Evolutionary conservation across 1,139 yeast species (phyloP).

Genomic region (Yamadazyma jaroonii): DNA sequence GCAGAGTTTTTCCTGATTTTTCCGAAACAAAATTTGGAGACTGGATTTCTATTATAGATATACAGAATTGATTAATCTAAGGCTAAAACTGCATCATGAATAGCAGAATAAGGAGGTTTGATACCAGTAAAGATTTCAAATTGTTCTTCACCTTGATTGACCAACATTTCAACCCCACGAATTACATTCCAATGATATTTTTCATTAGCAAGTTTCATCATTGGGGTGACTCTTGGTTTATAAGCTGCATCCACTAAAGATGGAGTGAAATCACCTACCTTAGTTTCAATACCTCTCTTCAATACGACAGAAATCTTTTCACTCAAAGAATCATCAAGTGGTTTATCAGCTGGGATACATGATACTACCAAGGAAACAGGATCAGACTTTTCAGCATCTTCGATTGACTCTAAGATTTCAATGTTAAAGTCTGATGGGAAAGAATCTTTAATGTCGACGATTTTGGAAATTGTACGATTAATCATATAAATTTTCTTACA

Average conservation of each 20-base stretch:
- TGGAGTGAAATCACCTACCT: slow-evolving; percentile 39
- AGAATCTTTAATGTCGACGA: slow-evolving; percentile 52
- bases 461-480: slow-evolving; percentile 74
- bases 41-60: not conserved
- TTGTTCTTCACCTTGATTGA: slow-evolving; percentile 89
- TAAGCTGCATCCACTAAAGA: slow-evolving; percentile 87
- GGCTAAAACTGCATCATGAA: slow-evolving; percentile 55
- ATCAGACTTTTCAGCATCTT: slow-evolving; percentile 38
- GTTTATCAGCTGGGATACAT: slow-evolving; percentile 86
- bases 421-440: slow-evolving; percentile 66
- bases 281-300: slow-evolving; percentile 28
- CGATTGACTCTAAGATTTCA: slow-evolving; percentile 51
- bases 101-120: slow-evolving; percentile 57
- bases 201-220: slow-evolving; percentile 71
- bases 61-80: slow-evolving; percentile 10
- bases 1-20: slow-evolving; percentile 1
- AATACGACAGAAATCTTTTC: slow-evolving; percentile 49
- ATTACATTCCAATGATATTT: slow-evolving; percentile 66
- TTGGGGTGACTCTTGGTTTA: slow-evolving; percentile 80
- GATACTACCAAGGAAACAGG: slow-evolving; percentile 68
- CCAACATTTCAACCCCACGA: slow-evolving; percentile 89
- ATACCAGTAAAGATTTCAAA: slow-evolving; percentile 76
- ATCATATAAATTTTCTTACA: slow-evolving; percentile 72
- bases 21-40: not conserved
- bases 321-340: slow-evolving; percentile 55